phyloP scores from a whole-genome alignment of 345 rosid species.

The Rhizophora mangle region DNA sequence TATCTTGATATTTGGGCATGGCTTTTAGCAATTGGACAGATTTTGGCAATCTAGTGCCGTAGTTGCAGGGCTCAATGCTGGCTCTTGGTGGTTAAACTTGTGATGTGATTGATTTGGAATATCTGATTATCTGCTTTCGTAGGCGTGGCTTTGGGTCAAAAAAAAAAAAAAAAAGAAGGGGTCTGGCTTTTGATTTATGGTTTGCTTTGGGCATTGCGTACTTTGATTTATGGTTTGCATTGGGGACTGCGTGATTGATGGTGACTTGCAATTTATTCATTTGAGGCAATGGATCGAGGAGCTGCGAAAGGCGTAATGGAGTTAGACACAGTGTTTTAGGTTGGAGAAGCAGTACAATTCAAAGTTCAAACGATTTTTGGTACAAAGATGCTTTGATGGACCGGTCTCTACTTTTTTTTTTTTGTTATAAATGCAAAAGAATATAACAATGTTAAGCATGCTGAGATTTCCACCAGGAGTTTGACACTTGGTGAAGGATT shows the following conservation, averaged over 20 bases:
- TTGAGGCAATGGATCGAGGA: not conserved
- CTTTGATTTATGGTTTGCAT: not conserved
- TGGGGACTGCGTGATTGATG: conserved; percentile 4
- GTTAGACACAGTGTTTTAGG: no score
- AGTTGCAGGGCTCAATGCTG: not conserved
- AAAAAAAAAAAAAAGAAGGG: not conserved
- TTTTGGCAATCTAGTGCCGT: not conserved
- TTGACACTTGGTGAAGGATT: no score
- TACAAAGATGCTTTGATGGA: no score
- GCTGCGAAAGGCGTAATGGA: not conserved
- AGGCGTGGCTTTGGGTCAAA: not conserved
- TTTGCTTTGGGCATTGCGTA: not conserved
- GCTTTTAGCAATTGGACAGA: not conserved
- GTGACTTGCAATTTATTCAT: not conserved
- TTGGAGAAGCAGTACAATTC: no score
- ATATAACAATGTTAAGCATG: no score
- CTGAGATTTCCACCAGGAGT: no score
- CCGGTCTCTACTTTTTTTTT: no score
- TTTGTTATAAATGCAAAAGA: no score
- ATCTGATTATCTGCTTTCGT: not conserved
- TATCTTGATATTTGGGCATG: conserved; percentile 3
- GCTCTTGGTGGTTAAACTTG: not conserved
- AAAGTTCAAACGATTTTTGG: no score
- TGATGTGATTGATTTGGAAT: not conserved
- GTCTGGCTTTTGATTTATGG: not conserved